Percentiles rank a stretch among this genome's conserved stretches.
These are phyloP conservation scores for Gossypium davidsonii DNA, from an alignment of 441 rosid genomes.

Conservation along the genomic window DNA sequence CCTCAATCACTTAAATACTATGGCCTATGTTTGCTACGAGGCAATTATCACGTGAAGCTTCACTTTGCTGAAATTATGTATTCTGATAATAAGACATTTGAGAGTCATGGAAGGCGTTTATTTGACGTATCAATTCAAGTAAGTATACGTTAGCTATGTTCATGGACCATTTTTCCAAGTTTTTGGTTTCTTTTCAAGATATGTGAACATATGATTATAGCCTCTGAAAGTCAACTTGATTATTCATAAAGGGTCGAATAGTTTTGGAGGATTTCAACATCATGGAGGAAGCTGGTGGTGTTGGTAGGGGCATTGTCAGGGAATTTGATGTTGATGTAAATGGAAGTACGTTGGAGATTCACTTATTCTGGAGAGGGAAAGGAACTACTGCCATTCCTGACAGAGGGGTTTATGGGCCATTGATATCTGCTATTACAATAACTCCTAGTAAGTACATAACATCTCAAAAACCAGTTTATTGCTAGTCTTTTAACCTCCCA, in stretches of 20 bases:
- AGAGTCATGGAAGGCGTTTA: slow-evolving; percentile 59
- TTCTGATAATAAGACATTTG: slow-evolving; percentile 32
- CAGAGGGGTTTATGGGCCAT: slow-evolving; percentile 79
- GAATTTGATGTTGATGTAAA: slow-evolving; percentile 30
- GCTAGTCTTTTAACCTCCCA: neutral
- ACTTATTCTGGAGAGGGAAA: slow-evolving; percentile 71
- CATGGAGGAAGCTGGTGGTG: slow-evolving; percentile 54
- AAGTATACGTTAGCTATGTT: slow-evolving; percentile 14
- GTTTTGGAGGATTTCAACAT: slow-evolving; percentile 55
- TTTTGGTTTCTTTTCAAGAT: neutral
- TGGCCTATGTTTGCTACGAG: slow-evolving; percentile 55
- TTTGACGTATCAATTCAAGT: slow-evolving; percentile 82
- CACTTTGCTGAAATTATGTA: slow-evolving; percentile 88
- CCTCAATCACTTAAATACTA: slow-evolving; percentile 74
- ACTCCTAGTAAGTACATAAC: slow-evolving; percentile 54
- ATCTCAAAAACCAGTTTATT: neutral
- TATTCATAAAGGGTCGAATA: slow-evolving; percentile 40
- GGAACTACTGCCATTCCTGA: slow-evolving; percentile 64
- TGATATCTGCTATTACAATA: slow-evolving; percentile 71
- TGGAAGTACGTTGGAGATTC: slow-evolving; percentile 71
- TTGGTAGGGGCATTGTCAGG: slow-evolving; percentile 26
- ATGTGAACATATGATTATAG: neutral
- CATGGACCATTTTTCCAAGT: neutral
- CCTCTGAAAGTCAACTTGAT: neutral
- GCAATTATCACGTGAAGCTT: slow-evolving; percentile 60